Evolutionary conservation across 192 early-diverging fungal species (phyloP).

Genomic region (Linnemannia hyalina): DNA sequence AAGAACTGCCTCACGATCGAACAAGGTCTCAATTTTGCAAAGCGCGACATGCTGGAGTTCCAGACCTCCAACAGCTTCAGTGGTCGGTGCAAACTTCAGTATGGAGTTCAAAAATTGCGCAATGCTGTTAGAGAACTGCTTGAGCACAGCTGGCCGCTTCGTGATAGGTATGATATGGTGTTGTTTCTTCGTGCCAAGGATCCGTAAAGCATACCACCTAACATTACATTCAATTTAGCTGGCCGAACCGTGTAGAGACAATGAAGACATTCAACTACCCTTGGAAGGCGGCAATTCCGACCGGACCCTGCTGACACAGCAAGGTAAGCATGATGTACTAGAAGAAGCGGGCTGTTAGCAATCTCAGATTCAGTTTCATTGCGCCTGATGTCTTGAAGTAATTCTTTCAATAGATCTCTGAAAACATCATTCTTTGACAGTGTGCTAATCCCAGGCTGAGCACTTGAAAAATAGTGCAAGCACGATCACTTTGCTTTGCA

Average conservation of each 20-base stretch:
- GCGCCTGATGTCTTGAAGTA: too few species aligned
- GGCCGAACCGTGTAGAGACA: background rate
- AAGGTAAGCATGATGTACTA: too few species aligned
- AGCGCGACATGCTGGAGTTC: slow-evolving; percentile 18
- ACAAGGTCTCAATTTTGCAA: slow-evolving; percentile 16
- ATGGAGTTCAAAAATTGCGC: slow-evolving; percentile 13
- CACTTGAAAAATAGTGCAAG: too few species aligned
- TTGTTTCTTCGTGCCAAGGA: background rate
- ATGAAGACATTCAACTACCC: slow-evolving; percentile 17
- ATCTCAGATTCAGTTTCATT: too few species aligned
- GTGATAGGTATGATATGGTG: background rate
- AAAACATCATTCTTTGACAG: too few species aligned
- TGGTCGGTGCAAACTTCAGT: slow-evolving; percentile 7
- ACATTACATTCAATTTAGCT: slow-evolving; percentile 11
- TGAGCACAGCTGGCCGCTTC: background rate
- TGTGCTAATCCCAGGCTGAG: too few species aligned
- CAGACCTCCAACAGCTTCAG: slow-evolving; percentile 1
- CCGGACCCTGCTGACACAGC: background rate
- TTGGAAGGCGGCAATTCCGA: background rate
- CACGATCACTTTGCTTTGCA: too few species aligned
- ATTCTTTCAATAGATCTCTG: too few species aligned
- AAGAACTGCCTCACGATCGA: slow-evolving; percentile 11
- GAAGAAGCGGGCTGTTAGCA: too few species aligned
- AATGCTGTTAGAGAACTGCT: background rate
- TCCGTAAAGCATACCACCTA: background rate